phyloP scores from a whole-genome alignment of 768 basidiomycete genomes.

The Amanita phalloides region DNA sequence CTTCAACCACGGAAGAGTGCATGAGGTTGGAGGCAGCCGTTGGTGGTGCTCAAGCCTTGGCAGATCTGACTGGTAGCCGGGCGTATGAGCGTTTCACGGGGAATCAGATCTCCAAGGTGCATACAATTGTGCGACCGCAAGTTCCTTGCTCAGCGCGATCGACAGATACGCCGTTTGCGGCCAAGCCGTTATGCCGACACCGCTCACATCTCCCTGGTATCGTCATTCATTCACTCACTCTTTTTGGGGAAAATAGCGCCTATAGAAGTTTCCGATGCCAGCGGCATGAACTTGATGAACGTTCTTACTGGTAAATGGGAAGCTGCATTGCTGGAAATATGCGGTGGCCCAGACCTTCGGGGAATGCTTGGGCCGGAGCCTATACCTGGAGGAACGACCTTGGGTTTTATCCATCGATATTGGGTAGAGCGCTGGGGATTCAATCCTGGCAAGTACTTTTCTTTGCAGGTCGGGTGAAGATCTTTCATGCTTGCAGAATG shows the following conservation, averaged over 20 bases:
- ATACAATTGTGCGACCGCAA: neutral
- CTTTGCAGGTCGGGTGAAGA: neutral
- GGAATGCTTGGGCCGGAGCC: conserved; percentile 70
- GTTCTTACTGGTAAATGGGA: conserved; percentile 70
- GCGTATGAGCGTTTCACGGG: conserved; percentile 88
- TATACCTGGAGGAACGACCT: conserved; percentile 53
- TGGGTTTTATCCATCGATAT: conserved; percentile 58
- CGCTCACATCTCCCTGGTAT: conserved; percentile 65
- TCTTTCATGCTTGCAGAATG: conserved; percentile 39
- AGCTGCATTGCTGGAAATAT: conserved; percentile 49
- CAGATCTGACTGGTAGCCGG: conserved; percentile 70
- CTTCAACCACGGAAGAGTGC: conserved; percentile 73
- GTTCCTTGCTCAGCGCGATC: conserved; percentile 1
- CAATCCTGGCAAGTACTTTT: conserved; percentile 34
- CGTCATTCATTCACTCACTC: conserved; percentile 76
- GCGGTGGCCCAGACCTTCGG: conserved; percentile 57
- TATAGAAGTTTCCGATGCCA: conserved; percentile 81
- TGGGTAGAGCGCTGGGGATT: conserved; percentile 75
- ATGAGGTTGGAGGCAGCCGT: conserved; percentile 50
- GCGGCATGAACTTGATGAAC: conserved; percentile 86
- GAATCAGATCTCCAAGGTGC: conserved; percentile 69
- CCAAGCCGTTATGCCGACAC: conserved; percentile 50
- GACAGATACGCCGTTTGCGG: conserved; percentile 44
- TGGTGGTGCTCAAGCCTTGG: conserved; percentile 62
- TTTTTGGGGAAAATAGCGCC: conserved; percentile 70